A percentile compares a stretch with the other conserved stretches of the same genome.
Evolutionary conservation across 495 filamentous ascomycete species (phyloP).

Genomic region (Opeltia flavorubescens): DNA sequence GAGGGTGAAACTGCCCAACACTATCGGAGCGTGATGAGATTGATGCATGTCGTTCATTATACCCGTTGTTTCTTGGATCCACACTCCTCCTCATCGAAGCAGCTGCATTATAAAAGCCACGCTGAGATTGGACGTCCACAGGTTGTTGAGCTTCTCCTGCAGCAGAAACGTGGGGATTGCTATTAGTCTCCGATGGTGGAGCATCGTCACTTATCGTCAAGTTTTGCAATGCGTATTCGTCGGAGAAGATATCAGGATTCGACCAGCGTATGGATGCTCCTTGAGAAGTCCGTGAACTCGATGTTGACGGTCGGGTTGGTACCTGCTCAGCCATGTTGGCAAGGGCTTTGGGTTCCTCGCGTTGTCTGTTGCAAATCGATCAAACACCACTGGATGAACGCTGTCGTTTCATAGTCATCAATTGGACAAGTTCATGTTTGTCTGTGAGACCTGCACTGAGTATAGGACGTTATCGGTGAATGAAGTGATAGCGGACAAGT

Average conservation of each 20-base stretch:
- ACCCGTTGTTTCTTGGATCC: conserved; percentile 21
- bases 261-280: conserved; percentile 23
- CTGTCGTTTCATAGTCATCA: no score
- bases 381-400: no score
- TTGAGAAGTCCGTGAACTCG: conserved; percentile 1
- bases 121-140: conserved; percentile 19
- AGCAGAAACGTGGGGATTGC: background rate
- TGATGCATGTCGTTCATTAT: conserved; percentile 24
- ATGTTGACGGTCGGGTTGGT: conserved; percentile 5
- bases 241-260: conserved; percentile 34
- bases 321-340: conserved; percentile 8
- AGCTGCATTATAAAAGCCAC: conserved; percentile 21
- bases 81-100: conserved; percentile 22
- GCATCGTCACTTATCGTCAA: conserved; percentile 25
- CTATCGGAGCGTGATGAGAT: conserved; percentile 28
- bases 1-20: conserved; percentile 28
- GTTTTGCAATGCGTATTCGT: conserved; percentile 36
- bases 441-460: no score
- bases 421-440: no score
- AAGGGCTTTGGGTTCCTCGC: background rate
- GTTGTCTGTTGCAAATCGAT: no score
- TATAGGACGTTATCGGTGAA: no score
- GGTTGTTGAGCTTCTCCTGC: conserved; percentile 2
- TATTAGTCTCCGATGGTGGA: conserved; percentile 12
- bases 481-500: no score